These are phyloP conservation scores for Ceratobasidium sp. DNA, from an alignment of 1,284 basidiomycete genomes.

Conservation along the genomic window DNA sequence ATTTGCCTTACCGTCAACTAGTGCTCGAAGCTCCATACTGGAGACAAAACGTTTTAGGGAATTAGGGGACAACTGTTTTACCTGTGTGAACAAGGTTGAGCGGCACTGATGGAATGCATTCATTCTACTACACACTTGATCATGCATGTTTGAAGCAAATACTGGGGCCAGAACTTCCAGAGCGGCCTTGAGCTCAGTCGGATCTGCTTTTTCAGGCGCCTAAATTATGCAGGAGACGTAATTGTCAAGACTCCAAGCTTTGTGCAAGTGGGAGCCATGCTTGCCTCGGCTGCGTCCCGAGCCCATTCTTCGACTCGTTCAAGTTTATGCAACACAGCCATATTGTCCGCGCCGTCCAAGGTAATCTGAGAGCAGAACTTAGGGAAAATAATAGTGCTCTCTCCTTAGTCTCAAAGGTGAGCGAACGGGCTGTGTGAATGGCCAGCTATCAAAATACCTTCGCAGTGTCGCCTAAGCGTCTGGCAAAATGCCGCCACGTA, in stretches of 20 bases:
- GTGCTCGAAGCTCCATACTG: slow-evolving; percentile 7
- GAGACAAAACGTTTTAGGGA: not conserved
- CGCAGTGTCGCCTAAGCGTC: slow-evolving; percentile 24
- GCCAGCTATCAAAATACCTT: not conserved
- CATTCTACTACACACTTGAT: slow-evolving; percentile 1
- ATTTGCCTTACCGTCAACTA: slow-evolving; percentile 17
- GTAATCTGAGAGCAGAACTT: not conserved
- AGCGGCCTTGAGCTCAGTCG: slow-evolving; percentile 1
- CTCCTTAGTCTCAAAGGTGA: not conserved
- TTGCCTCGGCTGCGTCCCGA: not conserved
- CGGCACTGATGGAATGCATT: not conserved
- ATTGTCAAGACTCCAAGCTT: not conserved
- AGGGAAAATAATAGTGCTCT: slow-evolving; percentile 25
- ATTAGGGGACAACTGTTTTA: slow-evolving; percentile 20
- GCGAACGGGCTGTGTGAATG: not conserved
- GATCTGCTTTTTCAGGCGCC: slow-evolving; percentile 17
- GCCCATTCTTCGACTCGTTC: slow-evolving; percentile 32
- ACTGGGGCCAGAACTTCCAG: slow-evolving; percentile 25
- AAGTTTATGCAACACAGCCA: not conserved
- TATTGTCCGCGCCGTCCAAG: slow-evolving; percentile 1
- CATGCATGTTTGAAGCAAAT: slow-evolving; percentile 18
- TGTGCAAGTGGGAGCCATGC: not conserved
- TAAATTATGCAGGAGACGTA: not conserved
- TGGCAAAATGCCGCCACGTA: slow-evolving; percentile 31
- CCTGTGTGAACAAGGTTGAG: not conserved